phyloP scores from a whole-genome alignment of 2,329 filamentous ascomycete genomes.

The Ophiostoma piceae region DNA sequence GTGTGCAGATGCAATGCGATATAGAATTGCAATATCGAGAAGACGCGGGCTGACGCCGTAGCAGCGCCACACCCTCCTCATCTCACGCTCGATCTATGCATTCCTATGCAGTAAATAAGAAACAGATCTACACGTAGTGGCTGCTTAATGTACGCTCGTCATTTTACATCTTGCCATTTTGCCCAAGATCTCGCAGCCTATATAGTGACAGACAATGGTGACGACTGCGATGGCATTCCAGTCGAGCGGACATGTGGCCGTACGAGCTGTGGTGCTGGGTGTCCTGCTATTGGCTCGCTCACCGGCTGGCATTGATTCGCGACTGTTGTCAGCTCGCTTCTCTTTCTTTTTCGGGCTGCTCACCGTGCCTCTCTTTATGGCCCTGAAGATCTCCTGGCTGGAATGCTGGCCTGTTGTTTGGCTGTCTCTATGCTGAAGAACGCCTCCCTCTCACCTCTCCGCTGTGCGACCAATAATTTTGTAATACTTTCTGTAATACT shows the following conservation, averaged over 20 bases:
- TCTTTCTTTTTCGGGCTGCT: background rate
- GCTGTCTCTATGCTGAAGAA: slow-evolving; percentile 10
- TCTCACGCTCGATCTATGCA: background rate
- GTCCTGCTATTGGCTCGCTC: background rate
- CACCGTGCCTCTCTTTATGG: background rate
- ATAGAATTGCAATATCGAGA: background rate
- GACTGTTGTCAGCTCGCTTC: background rate
- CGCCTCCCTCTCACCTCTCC: background rate
- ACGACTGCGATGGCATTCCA: background rate
- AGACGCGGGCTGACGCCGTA: background rate
- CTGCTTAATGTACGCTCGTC: background rate
- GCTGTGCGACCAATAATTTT: background rate
- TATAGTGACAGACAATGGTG: background rate
- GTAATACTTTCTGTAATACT: too few relatives aligned
- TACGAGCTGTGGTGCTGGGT: background rate
- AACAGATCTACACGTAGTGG: background rate
- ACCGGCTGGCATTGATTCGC: background rate
- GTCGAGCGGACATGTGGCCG: background rate
- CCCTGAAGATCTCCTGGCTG: background rate
- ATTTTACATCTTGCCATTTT: background rate
- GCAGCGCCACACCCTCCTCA: background rate
- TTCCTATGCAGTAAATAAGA: background rate
- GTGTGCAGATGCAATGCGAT: background rate
- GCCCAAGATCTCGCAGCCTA: background rate
- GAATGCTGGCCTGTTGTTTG: background rate